Evolutionary conservation across 2,329 filamentous ascomycete species (phyloP).

Genomic region (Calonectria pseudoreteaudii): DNA sequence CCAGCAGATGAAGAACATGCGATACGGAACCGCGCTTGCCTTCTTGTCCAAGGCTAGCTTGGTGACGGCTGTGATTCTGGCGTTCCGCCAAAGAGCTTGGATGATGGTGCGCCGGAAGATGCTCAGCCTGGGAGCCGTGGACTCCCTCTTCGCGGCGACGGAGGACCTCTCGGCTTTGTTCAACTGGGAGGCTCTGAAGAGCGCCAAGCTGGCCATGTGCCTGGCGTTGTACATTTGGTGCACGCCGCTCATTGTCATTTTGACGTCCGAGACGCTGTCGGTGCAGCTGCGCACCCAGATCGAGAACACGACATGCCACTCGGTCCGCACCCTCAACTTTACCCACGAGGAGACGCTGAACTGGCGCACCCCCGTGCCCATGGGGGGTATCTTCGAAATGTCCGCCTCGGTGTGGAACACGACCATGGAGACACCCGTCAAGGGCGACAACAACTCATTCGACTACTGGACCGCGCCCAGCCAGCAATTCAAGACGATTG

Average conservation of each 20-base stretch:
- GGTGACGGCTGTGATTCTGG: conserved; percentile 39
- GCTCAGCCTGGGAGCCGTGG: conserved; percentile 39
- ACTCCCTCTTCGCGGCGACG: conserved; percentile 41
- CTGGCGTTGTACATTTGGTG: conserved; percentile 42
- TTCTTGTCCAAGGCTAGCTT: conserved; percentile 42
- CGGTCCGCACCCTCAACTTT: conserved; percentile 42
- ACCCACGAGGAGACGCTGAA: conserved; percentile 32
- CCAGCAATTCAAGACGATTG: conserved; percentile 32
- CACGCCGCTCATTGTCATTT: conserved; percentile 41
- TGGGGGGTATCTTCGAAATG: conserved; percentile 27
- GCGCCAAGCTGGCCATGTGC: conserved; percentile 41
- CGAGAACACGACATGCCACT: conserved; percentile 32
- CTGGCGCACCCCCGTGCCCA: conserved; percentile 27
- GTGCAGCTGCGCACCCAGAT: conserved; percentile 22
- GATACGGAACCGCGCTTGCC: conserved; percentile 37
- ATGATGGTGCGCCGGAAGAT: conserved; percentile 44
- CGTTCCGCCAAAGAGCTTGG: conserved; percentile 41
- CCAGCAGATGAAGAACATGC: conserved; percentile 37
- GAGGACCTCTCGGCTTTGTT: conserved; percentile 40
- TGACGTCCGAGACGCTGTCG: conserved; percentile 40
- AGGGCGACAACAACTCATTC: conserved; percentile 30
- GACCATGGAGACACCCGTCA: conserved; percentile 9
- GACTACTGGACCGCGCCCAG: conserved; percentile 39
- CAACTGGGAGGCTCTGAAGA: conserved; percentile 39
- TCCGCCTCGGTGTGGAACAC: conserved; percentile 38